Evolutionary conservation across 306 rosid species (phyloP).

Genomic region (Cyamopsis tetragonoloba): DNA sequence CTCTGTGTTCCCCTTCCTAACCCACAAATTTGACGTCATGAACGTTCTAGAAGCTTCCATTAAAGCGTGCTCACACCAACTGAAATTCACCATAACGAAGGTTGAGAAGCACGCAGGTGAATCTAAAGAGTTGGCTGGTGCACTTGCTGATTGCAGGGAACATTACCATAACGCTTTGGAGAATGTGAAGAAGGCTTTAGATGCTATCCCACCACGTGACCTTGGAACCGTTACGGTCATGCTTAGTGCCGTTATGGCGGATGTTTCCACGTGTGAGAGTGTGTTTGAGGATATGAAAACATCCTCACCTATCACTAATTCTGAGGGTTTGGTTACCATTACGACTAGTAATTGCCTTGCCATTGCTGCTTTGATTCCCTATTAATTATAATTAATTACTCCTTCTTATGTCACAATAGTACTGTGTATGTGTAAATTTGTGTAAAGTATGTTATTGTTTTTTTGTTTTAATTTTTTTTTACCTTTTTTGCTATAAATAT

Average conservation of each 20-base stretch:
- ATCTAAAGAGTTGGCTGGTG: background rate
- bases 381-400: no score
- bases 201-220: background rate
- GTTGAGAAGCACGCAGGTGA: background rate
- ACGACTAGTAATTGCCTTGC: slow-evolving; percentile 19
- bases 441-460: background rate
- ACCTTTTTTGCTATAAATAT: no score
- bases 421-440: background rate
- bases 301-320: background rate
- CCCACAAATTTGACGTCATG: background rate
- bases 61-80: background rate
- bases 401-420: no score
- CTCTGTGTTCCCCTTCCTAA: background rate
- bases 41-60: slow-evolving; percentile 10
- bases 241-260: slow-evolving; percentile 31
- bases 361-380: slow-evolving; percentile 24
- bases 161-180: background rate
- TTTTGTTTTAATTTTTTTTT: background rate
- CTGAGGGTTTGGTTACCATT: slow-evolving; percentile 21
- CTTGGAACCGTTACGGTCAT: slow-evolving; percentile 15
- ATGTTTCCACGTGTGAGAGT: slow-evolving; percentile 26
- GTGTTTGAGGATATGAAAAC: background rate
- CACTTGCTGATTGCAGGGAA: background rate
- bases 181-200: background rate
- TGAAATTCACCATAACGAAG: background rate